Evolutionary conservation across 768 basidiomycete genomes (phyloP), one percentile per base, ranked within the genome.

Genomic region (Tubosaeta brunneosetosa): DNA sequence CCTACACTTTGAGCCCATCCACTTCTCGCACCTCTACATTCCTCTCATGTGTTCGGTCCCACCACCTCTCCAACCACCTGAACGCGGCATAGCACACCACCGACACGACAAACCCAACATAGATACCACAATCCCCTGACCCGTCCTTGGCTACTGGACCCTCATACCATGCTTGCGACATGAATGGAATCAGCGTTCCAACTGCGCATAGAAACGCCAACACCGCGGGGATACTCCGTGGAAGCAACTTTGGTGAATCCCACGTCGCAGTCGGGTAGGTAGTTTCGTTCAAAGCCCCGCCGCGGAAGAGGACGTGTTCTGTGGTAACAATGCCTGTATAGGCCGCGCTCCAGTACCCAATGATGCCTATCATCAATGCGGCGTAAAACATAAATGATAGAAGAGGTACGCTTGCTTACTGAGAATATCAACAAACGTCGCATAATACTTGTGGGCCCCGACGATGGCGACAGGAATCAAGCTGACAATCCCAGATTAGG

Each of bases 101-200:
- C 1, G 71, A 63, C 0, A 68, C 66, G 25, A 64, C 65, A 44
- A 71, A 75, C 17, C 69, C 75, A 17, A 70, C 69, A 34, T 74
- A 66, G 34, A 81, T 66, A 0, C 76, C 79, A 34, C 81, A 74
- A 50, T 81, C 80, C 7, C 80, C 80, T 16, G 76, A 72, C 4
- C 73, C 71, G 4, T 55, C 49, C 19, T 47, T 61, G 19, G 80
- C 80, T 27, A 81, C 73, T 1, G 79, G 77, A 1, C 80, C 79
- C 4, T 70, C 68, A 55, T 73, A 81, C 77, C 77, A 81, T 36
- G 64, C 77, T 42, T 81, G 79, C 43, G 74, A 72, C 78, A 81
- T 81, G 53, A 73, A 76, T 14, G 76, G 71, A 6, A 80, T 62
- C 41, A 77, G 61, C 27, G 73, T 61, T 5, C 74, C 71, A 25